Base-by-base conservation (phyloP, 208 protist genomes). In the Polymyxa betae region DNA sequence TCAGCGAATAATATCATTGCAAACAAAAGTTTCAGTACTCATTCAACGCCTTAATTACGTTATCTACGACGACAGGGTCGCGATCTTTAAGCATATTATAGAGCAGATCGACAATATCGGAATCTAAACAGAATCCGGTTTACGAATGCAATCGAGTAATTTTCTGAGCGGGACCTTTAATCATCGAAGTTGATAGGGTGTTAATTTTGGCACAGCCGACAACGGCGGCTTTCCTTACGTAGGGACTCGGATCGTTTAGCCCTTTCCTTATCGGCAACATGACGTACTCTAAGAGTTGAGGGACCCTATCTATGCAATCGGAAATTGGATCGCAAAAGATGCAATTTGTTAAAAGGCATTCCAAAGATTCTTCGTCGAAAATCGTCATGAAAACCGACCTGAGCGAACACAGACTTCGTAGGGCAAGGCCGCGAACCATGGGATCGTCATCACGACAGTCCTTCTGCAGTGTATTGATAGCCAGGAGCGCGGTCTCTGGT, bases 401-500 rank as follows among this genome's bases (percentile, higher is more conserved):
- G 49, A 98, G 94, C 0, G 95, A 97, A 77, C 96, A 96, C 29
- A 99, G 93, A 35, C 94, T 96, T 72, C 97, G 95, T 32, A 99
- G 93, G 0, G 98, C 97, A 0, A 99, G 93, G 0, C 97, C 98
- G n/a, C 98, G 95, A 38, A 98, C 95, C 16, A 98, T 93, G 12
- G 97, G 98, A 82, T 93, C 92, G 32, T 96, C 94, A 78, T 97
- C 96, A 38, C 89, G 91, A 91, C 95, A 97, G 92, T 93, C 97
- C 90, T 97, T 97, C 91, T 96, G 95, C 0, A 98, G 93, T 1
- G 98, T 98, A 94, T 98, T 98, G 91, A 99, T 96, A 35, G 94
- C 95, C 0, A 99, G 93, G 16, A 99, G 93, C 38, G 97, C 95
- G 0, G 98, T 77, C 16, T 98, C 97, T 0, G 95, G 89, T 90